Base-by-base conservation (phyloP, 1,284 basidiomycete genomes). In the Tilletia indica region DNA sequence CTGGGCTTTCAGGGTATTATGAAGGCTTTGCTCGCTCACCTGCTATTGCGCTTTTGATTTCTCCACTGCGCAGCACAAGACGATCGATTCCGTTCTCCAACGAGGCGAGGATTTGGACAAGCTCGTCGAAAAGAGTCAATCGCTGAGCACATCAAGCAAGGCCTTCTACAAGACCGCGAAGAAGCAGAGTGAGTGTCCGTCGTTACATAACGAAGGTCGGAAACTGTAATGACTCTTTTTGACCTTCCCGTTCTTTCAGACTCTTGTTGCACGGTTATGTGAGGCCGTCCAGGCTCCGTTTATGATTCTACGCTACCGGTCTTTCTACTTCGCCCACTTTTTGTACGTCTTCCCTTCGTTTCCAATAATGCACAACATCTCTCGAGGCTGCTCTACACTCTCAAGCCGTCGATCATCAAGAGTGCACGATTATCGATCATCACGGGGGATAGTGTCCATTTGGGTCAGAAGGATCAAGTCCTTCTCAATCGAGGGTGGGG, bases 101-200 rank as follows among this genome's bases (percentile, higher is more conserved):
- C 90, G 97, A 45, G 97, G 97, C 54, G 96, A 99, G 88, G 97
- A 95, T 86, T 89, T 99, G 66, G 96, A 99, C 85, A 94, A 95
- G 85, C 88, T 99, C 25, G 96, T 99, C 2, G 96, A 98, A 80
- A 89, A 95, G 68, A 97, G 94, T 63, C 93, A 93, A 76, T 92
- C 92, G 4, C 87, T 99, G 54, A 95, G 93, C 38, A 87, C 90
- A 38, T 93, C 95, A 86, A 93, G 90, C 87, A 97, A 97, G 77
- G 84, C 84, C 89, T 95, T 96, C 83, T 93, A 51, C 61, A 70
- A 51, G 31, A 51, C 69, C 2, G 69, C 61, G 16, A 47, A 67
- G 34, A 66, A 71, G 47, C 70, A 71, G 51, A 71, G 70, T 71
- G 47, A 38, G 70, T 68, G 0, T 31, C 25, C 25, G 25, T 2